A percentile compares a stretch with the other conserved stretches of the same genome.
phyloP scores from a whole-genome alignment of 192 early-diverging fungal genomes.

The Coemansia sp. region DNA sequence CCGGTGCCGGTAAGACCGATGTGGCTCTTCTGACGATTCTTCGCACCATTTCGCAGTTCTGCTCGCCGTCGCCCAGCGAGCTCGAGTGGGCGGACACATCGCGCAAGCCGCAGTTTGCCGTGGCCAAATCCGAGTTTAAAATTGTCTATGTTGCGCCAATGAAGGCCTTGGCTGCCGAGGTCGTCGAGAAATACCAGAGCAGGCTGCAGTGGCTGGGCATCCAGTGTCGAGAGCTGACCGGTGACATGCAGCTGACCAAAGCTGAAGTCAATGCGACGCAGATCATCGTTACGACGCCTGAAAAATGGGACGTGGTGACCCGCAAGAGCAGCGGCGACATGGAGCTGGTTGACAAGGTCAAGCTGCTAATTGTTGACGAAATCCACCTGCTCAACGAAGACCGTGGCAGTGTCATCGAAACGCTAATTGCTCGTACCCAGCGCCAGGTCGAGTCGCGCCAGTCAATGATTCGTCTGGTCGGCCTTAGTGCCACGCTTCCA shows the following conservation, averaged over 20 bases:
- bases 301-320: slow-evolving; percentile 99
- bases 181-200: slow-evolving; percentile 87
- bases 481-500: slow-evolving; percentile 95
- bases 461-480: slow-evolving; percentile 93
- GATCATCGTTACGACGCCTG: slow-evolving; percentile 98
- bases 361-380: slow-evolving; percentile 95
- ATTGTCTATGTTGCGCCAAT: slow-evolving; percentile 98
- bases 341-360: slow-evolving; percentile 86
- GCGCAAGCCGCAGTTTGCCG: slow-evolving; percentile 54
- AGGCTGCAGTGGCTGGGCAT: slow-evolving; percentile 84
- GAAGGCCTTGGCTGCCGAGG: slow-evolving; percentile 97
- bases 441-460: slow-evolving; percentile 91
- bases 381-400: slow-evolving; percentile 97
- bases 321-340: slow-evolving; percentile 94
- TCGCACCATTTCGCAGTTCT: slow-evolving; percentile 73
- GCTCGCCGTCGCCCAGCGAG: slow-evolving; percentile 58
- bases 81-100: slow-evolving; percentile 19
- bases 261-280: slow-evolving; percentile 90
- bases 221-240: slow-evolving; percentile 88
- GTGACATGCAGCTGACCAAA: slow-evolving; percentile 98
- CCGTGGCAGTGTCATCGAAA: slow-evolving; percentile 95
- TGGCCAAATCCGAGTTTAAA: slow-evolving; percentile 91
- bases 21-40: slow-evolving; percentile 93
- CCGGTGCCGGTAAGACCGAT: slow-evolving; percentile 98
- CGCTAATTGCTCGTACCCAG: slow-evolving; percentile 90